Conservation (phyloP, 257 asterid species). For the Dorcoceras hygrometricum region DNA sequence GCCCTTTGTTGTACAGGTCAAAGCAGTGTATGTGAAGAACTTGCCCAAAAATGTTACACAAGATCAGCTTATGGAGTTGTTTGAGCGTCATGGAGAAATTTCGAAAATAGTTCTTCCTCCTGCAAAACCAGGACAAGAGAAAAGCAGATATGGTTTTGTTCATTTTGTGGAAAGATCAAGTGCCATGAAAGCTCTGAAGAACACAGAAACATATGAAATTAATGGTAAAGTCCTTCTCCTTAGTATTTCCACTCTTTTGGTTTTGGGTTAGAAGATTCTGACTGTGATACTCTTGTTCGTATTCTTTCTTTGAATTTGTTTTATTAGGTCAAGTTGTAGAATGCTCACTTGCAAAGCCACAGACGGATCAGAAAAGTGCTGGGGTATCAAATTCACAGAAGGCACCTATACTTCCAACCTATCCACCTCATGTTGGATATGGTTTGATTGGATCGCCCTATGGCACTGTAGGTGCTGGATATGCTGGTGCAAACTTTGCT, state of each 20-base stretch:
- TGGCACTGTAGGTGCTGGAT: constrained; percentile 69
- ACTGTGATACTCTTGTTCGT: constrained; percentile 16
- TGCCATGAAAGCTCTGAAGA: constrained; percentile 88
- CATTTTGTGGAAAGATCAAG: constrained; percentile 87
- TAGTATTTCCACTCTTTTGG: constrained; percentile 8
- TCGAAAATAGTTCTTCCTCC: constrained; percentile 93
- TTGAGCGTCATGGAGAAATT: constrained; percentile 86
- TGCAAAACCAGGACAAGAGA: constrained; percentile 92
- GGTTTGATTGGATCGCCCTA: constrained; percentile 79
- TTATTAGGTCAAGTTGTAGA: constrained; percentile 80
- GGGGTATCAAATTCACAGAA: constrained; percentile 59
- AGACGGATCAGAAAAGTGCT: constrained; percentile 69
- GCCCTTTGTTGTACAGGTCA: constrained; percentile 49
- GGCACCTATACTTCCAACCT: constrained; percentile 59
- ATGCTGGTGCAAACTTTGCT: constrained; percentile 52
- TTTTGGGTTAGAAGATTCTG: constrained; percentile 17
- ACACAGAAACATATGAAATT: constrained; percentile 85
- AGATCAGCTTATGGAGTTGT: constrained; percentile 72
- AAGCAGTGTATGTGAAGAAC: constrained; percentile 94
- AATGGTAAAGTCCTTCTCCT: constrained; percentile 48
- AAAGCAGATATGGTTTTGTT: constrained; percentile 91
- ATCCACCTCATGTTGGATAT: constrained; percentile 76
- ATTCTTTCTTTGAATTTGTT: constrained; percentile 22
- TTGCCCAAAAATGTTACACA: constrained; percentile 80
- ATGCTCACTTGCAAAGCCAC: constrained; percentile 98